Percentiles rank a stretch among this genome's conserved stretches.
Conservation (phyloP, 2,329 filamentous ascomycete species). For the Ceratocystis harringtonii region DNA sequence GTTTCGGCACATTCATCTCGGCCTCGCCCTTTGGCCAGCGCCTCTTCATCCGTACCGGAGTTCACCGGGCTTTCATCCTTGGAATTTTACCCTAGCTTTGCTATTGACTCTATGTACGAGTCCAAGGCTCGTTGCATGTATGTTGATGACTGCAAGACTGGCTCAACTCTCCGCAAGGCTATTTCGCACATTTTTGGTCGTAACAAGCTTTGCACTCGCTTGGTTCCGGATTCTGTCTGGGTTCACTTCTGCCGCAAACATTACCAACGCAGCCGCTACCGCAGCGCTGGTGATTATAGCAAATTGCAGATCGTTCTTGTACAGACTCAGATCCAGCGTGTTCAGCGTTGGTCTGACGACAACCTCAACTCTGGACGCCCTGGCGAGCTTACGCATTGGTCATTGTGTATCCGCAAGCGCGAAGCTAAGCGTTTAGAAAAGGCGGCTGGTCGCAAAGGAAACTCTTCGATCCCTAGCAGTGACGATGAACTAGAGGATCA, state of each 20-base stretch:
- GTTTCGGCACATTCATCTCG: background rate
- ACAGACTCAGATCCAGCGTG: conserved; percentile 43
- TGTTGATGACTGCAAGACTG: conserved; percentile 38
- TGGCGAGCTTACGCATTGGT: conserved; percentile 43
- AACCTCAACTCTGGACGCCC: conserved; percentile 27
- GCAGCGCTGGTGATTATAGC: conserved; percentile 46
- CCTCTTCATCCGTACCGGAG: background rate
- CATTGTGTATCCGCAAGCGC: conserved; percentile 47
- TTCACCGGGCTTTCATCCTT: conserved; percentile 13
- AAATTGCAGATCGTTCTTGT: conserved; percentile 50
- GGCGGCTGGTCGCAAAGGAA: conserved; percentile 24
- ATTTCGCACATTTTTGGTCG: conserved; percentile 72
- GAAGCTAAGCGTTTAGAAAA: conserved; percentile 40
- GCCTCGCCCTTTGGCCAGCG: conserved; percentile 1
- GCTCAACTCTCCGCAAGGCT: conserved; percentile 52
- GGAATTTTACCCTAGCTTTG: conserved; percentile 16
- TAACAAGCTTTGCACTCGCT: conserved; percentile 62
- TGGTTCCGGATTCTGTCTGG: conserved; percentile 56
- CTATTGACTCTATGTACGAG: conserved; percentile 16
- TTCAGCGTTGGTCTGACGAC: conserved; percentile 46
- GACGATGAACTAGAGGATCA: conserved; percentile 25
- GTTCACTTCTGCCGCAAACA: conserved; percentile 67
- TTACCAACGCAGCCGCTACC: conserved; percentile 61
- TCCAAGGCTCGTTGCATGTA: conserved; percentile 17
- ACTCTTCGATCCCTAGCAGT: conserved; percentile 18